phyloP scores from a whole-genome alignment of 495 filamentous ascomycete species.

The Penicillium roqueforti region DNA sequence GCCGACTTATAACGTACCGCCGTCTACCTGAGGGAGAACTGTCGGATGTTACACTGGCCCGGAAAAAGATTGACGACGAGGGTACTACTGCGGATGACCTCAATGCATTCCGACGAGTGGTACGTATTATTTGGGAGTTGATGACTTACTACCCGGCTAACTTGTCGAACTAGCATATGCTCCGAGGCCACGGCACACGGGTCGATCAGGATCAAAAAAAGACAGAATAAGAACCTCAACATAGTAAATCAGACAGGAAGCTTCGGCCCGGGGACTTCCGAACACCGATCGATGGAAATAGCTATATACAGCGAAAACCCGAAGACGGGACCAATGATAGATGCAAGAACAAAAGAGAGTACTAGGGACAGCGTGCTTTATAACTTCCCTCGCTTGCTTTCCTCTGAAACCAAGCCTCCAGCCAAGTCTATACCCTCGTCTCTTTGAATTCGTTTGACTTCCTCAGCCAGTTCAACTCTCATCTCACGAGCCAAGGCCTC shows the following conservation, averaged over 20 bases:
- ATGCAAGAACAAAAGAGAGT: neutral
- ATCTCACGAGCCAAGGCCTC: slow-evolving; percentile 58
- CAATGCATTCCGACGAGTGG: slow-evolving; percentile 71
- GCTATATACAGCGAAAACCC: neutral
- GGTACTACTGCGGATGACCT: slow-evolving; percentile 65
- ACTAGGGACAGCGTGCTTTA: slow-evolving; percentile 7
- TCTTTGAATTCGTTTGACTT: slow-evolving; percentile 43
- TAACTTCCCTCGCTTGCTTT: slow-evolving; percentile 21
- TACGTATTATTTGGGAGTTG: slow-evolving; percentile 10
- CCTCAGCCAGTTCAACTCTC: slow-evolving; percentile 55
- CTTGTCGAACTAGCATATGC: slow-evolving; percentile 18
- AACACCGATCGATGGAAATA: neutral
- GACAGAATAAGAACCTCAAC: slow-evolving; percentile 1
- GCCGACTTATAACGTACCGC: slow-evolving; percentile 79
- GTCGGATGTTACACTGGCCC: slow-evolving; percentile 35
- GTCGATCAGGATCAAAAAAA: slow-evolving; percentile 1
- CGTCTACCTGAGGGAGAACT: slow-evolving; percentile 61
- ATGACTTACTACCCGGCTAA: neutral
- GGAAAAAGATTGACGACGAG: slow-evolving; percentile 35
- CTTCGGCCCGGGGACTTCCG: neutral
- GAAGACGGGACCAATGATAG: neutral
- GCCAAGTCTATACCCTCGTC: slow-evolving; percentile 43
- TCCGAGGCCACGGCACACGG: neutral
- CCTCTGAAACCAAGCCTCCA: slow-evolving; percentile 13
- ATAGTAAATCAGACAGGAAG: neutral